Conservation (phyloP, 176 grass and related monocot genomes). For the Rhynchospora pubera region DNA sequence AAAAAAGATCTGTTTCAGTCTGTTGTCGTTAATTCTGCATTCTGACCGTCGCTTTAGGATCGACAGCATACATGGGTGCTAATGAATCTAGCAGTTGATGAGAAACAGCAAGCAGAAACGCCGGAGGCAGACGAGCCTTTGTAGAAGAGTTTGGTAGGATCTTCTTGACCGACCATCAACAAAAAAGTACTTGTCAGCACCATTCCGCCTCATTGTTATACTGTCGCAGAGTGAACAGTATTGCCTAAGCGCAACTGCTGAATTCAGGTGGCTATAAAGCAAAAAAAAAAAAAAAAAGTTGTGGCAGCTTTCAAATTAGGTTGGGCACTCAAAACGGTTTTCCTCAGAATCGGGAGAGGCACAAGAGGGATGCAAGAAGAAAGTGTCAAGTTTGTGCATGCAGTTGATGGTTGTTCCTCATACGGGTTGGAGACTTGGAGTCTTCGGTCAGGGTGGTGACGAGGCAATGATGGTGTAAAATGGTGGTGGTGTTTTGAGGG, state of each 20-base stretch:
- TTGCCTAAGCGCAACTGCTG: background rate
- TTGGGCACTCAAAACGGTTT: background rate
- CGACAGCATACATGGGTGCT: background rate
- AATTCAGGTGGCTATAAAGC: background rate
- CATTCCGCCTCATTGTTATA: background rate
- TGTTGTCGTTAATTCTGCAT: background rate
- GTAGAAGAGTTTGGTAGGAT: too few species aligned
- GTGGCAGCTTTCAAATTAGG: too few species aligned
- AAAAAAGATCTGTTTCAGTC: background rate
- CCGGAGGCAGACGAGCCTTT: too few species aligned
- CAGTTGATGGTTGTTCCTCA: background rate
- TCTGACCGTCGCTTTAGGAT: conserved; percentile 10
- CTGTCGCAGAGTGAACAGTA: background rate
- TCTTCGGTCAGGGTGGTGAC: background rate
- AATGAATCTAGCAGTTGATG: background rate
- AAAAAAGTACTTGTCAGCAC: too few species aligned
- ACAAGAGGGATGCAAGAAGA: background rate
- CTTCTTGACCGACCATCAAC: too few species aligned
- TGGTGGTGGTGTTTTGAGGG: background rate
- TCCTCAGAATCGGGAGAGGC: background rate
- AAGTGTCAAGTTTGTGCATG: background rate
- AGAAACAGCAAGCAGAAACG: too few species aligned
- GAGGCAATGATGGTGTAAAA: background rate
- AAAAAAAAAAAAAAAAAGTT: background rate
- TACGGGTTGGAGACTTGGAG: background rate